These are phyloP conservation scores for Coemansia sp. DNA, from an alignment of 192 early-diverging fungal species.

Conservation along the genomic window DNA sequence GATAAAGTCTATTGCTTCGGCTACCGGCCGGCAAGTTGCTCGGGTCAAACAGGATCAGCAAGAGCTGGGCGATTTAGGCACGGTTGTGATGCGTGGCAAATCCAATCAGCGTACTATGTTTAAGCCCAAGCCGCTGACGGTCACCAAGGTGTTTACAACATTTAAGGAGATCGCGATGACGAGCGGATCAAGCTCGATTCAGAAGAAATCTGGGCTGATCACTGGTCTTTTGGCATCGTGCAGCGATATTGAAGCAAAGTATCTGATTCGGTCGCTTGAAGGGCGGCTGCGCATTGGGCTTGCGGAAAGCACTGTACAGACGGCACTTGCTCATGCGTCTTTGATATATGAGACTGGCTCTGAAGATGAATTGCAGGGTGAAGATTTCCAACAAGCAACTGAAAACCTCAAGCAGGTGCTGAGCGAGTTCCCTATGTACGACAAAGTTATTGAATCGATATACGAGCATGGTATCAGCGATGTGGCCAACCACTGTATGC, in stretches of 20 bases:
- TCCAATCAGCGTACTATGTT: conserved; percentile 84
- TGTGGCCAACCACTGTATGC: conserved; percentile 74
- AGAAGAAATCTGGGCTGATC: conserved; percentile 74
- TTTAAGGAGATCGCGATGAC: conserved; percentile 84
- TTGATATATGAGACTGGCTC: conserved; percentile 57
- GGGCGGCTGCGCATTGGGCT: conserved; percentile 96
- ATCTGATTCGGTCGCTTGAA: conserved; percentile 75
- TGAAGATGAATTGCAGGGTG: conserved; percentile 10
- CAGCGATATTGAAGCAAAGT: conserved; percentile 79
- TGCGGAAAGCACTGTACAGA: conserved; percentile 89
- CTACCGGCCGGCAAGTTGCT: conserved; percentile 72
- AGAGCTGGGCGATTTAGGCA: conserved; percentile 83
- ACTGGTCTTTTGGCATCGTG: conserved; percentile 72
- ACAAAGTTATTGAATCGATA: conserved; percentile 83
- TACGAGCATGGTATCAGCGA: conserved; percentile 71
- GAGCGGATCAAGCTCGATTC: conserved; percentile 61
- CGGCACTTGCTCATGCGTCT: conserved; percentile 82
- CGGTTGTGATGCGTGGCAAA: conserved; percentile 84
- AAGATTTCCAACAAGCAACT: conserved; percentile 53
- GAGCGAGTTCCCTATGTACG: conserved; percentile 92
- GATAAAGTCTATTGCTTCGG: conserved; percentile 88
- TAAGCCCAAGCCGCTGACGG: conserved; percentile 74
- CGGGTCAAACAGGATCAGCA: conserved; percentile 79
- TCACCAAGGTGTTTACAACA: conserved; percentile 76
- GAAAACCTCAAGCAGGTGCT: conserved; percentile 57